Conservation (phyloP, 371 early-diverging fungal genomes). For the Circinella minor region DNA sequence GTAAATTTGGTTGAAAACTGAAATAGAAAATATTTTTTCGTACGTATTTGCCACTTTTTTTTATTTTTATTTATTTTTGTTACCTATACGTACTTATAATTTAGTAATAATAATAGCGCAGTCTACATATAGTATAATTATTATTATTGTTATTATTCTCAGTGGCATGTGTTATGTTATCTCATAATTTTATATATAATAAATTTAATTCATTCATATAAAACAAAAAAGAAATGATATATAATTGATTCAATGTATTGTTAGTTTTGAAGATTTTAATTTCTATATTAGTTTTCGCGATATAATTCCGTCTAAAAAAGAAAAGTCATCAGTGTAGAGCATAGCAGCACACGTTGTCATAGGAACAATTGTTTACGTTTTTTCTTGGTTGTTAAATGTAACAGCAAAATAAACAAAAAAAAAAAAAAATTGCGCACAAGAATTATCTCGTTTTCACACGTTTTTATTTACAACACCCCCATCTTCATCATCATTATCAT, state of each 20-base stretch:
- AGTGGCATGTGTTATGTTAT: too few species aligned
- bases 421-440: background rate
- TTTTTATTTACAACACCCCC: conserved; percentile 2
- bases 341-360: conserved; percentile 2
- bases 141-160: too few species aligned
- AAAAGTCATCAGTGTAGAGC: background rate
- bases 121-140: background rate
- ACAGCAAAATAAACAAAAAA: background rate
- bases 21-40: background rate
- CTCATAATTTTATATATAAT: background rate
- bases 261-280: too few species aligned
- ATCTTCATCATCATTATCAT: too few species aligned
- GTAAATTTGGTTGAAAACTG: background rate
- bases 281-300: background rate
- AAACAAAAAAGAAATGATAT: too few species aligned
- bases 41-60: background rate
- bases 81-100: too few species aligned
- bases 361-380: conserved; percentile 1
- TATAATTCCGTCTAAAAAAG: background rate
- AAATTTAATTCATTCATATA: too few species aligned
- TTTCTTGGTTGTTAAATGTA: too few species aligned
- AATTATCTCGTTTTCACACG: conserved; percentile 1
- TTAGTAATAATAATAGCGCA: too few species aligned
- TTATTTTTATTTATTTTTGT: too few species aligned
- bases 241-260: too few species aligned